These are phyloP conservation scores for Diplogelasinospora grovesii DNA, from an alignment of 495 filamentous ascomycete genomes.

Conservation along the genomic window DNA sequence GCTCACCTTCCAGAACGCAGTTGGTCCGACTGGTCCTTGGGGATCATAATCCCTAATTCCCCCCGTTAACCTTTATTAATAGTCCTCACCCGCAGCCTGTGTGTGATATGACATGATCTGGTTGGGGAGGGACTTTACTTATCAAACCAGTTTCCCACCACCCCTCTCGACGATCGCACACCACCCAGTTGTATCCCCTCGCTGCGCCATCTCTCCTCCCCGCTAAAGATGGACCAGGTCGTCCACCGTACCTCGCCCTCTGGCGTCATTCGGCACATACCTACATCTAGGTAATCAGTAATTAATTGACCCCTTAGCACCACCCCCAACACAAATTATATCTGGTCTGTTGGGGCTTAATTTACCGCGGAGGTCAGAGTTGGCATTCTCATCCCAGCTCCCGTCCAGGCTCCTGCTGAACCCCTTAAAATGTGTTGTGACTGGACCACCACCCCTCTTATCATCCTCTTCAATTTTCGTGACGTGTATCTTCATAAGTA, in stretches of 20 bases:
- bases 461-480: slow-evolving; percentile 40
- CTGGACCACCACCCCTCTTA: slow-evolving; percentile 46
- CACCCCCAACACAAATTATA: too few relatives aligned
- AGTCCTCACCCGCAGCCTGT: too few relatives aligned
- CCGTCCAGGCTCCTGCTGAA: slow-evolving; percentile 47
- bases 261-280: slow-evolving; percentile 48
- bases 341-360: too few relatives aligned
- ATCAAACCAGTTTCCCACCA: slow-evolving; percentile 63
- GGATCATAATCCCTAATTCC: slow-evolving; percentile 44
- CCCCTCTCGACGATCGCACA: slow-evolving; percentile 46
- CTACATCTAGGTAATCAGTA: too few relatives aligned
- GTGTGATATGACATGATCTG: background rate
- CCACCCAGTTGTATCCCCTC: slow-evolving; percentile 63
- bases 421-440: slow-evolving; percentile 55
- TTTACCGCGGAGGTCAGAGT: slow-evolving; percentile 43
- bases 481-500: slow-evolving; percentile 53
- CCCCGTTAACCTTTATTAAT: slow-evolving; percentile 2
- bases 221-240: slow-evolving; percentile 53
- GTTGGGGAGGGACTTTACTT: slow-evolving; percentile 33
- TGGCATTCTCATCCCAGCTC: slow-evolving; percentile 54
- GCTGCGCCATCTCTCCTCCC: slow-evolving; percentile 56
- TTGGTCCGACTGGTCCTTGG: slow-evolving; percentile 57
- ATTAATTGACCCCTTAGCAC: too few relatives aligned
- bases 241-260: slow-evolving; percentile 65
- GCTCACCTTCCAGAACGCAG: slow-evolving; percentile 61